Conservation (phyloP, 2,329 filamentous ascomycete species). For the Periconia sp. region DNA sequence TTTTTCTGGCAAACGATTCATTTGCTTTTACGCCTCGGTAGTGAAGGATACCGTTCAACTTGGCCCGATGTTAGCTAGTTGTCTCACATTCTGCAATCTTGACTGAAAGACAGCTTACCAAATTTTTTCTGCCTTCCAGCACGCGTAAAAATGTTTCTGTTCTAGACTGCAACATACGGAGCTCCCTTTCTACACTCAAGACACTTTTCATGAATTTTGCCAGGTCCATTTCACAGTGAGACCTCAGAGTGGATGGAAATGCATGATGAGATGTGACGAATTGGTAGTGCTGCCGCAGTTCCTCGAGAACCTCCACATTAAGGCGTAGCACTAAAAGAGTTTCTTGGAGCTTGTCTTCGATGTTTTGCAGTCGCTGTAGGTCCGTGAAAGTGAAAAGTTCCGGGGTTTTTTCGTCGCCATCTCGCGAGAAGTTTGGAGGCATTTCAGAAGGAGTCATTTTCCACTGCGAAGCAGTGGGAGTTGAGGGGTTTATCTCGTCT, state of each 20-base stretch:
- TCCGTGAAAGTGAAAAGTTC: conserved; percentile 31
- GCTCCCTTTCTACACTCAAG: conserved; percentile 12
- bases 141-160: conserved; percentile 15
- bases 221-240: conserved; percentile 7
- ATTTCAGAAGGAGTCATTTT: conserved; percentile 1
- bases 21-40: conserved; percentile 38
- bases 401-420: background rate
- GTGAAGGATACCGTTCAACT: conserved; percentile 40
- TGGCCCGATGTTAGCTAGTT: background rate
- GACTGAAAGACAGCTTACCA: conserved; percentile 14
- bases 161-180: conserved; percentile 14
- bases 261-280: conserved; percentile 2
- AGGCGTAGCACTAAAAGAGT: conserved; percentile 30
- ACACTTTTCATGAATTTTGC: conserved; percentile 14
- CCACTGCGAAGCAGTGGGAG: background rate
- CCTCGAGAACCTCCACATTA: conserved; percentile 35
- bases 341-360: conserved; percentile 45
- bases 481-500: background rate
- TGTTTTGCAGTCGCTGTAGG: conserved; percentile 36
- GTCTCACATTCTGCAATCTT: background rate
- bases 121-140: conserved; percentile 19
- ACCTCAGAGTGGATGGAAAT: conserved; percentile 8
- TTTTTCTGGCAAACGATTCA: conserved; percentile 13
- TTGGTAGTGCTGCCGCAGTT: conserved; percentile 18
- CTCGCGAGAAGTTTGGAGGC: conserved; percentile 2